Percentiles rank a stretch among this genome's conserved stretches.
Evolutionary conservation across 192 early-diverging fungal species (phyloP).

Genomic region (Irineochytrium annulatum): DNA sequence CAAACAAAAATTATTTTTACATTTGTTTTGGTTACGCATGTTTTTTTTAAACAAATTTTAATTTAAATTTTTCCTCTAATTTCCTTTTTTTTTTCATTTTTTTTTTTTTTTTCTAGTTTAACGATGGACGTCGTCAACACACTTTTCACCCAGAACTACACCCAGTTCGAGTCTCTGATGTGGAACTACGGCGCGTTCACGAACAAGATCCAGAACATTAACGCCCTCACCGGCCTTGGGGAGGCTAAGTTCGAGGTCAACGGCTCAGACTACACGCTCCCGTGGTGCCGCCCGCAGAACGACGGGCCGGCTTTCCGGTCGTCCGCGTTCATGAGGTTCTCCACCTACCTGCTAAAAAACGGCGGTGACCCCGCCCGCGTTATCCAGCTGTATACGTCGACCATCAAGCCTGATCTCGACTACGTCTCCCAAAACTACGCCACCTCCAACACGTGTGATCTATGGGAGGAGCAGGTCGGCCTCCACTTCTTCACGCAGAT

Average conservation of each 20-base stretch:
- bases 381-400: background rate
- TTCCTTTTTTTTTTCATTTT: too few species aligned
- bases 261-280: constrained; percentile 32
- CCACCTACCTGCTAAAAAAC: constrained; percentile 4
- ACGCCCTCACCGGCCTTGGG: constrained; percentile 32
- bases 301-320: constrained; percentile 58
- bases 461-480: constrained; percentile 76
- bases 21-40: too few species aligned
- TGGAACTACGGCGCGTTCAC: constrained; percentile 37
- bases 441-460: constrained; percentile 41
- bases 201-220: constrained; percentile 17
- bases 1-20: too few species aligned
- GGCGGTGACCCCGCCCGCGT: constrained; percentile 7
- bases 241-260: constrained; percentile 61
- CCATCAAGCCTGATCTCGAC: constrained; percentile 58
- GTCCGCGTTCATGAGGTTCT: constrained; percentile 16
- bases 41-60: too few species aligned
- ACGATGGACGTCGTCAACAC: constrained; percentile 31
- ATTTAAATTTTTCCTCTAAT: too few species aligned
- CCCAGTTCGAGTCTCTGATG: constrained; percentile 17
- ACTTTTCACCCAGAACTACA: constrained; percentile 5
- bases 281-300: constrained; percentile 63
- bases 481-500: constrained; percentile 65
- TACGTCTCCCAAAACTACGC: constrained; percentile 50
- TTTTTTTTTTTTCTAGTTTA: background rate